Evolutionary conservation across 345 rosid genomes (phyloP).

Genomic region (Linum lewisii): DNA sequence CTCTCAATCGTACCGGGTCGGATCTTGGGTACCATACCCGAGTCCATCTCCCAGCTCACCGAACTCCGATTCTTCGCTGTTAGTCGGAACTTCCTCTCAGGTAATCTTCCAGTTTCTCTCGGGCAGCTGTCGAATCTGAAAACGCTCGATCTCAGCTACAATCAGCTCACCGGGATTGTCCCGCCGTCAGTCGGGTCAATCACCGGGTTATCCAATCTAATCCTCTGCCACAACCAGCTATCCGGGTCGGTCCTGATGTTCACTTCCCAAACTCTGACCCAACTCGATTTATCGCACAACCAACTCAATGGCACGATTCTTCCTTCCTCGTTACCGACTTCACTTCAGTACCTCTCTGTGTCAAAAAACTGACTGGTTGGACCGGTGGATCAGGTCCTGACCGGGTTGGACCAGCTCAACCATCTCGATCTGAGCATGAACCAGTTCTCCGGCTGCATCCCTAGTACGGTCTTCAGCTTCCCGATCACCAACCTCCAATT

Average conservation of each 20-base stretch:
- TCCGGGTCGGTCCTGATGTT: slow-evolving; percentile 72
- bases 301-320: slow-evolving; percentile 55
- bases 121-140: slow-evolving; percentile 50
- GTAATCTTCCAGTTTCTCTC: slow-evolving; percentile 54
- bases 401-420: slow-evolving; percentile 52
- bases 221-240: slow-evolving; percentile 75
- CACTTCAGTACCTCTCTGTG: slow-evolving; percentile 75
- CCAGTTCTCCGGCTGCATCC: slow-evolving; percentile 61
- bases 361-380: slow-evolving; percentile 64
- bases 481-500: slow-evolving; percentile 67
- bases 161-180: slow-evolving; percentile 61
- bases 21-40: slow-evolving; percentile 61
- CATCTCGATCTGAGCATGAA: slow-evolving; percentile 76
- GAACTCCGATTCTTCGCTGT: slow-evolving; percentile 70
- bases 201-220: slow-evolving; percentile 63
- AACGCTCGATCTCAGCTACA: slow-evolving; percentile 87
- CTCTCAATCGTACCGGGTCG: slow-evolving; percentile 75
- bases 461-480: slow-evolving; percentile 41
- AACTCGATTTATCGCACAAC: slow-evolving; percentile 79
- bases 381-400: slow-evolving; percentile 48
- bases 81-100: slow-evolving; percentile 63
- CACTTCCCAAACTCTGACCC: slow-evolving; percentile 44
- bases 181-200: slow-evolving; percentile 54
- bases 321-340: slow-evolving; percentile 47
- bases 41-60: slow-evolving; percentile 42